Evolutionary conservation across 768 basidiomycete genomes (phyloP), one percentile per base, ranked within the genome.

Genomic region (Fistulinella prunicolor): DNA sequence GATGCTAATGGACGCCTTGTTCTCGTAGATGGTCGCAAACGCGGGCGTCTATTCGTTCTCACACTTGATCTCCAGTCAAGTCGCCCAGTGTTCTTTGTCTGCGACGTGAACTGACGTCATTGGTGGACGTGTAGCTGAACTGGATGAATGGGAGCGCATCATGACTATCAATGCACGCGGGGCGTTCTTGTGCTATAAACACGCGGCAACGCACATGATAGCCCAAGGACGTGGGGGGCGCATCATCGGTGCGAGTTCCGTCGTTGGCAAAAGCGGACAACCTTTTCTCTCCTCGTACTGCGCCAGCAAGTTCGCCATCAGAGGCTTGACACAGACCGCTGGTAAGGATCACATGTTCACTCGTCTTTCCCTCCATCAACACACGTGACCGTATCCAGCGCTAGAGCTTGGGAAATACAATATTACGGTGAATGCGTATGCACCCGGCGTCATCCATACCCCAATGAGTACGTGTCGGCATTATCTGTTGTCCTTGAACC

Each of bases 131-230:
- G 12, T 8, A 42, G 50, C 36, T 12, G 23, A 21, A 3, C 10
- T 34, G 4, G 34, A 22, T 1, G 49, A 26, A 0, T 74, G 67
- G 69, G 70, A 81, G 56, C 63, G 56, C 56, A 38, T 66, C 8
- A 64, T 75, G 44, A 64, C 70, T 6, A 67, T 84, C 57, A 83
- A 85, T 53, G 67, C 74, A 48, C 72, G 76, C 37, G 82, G 81
- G 29, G 64, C 73, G 5, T 82, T 78, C 66, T 71, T 80, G 46
- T 83, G 80, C 59, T 85, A 83, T 43, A 79, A 82, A 46, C 73
- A 82, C 50, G 83, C 81, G 2, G 82, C 78, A 14, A 67, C 68
- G 49, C 75, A 78, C 55, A 86, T 85, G 85, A 72, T 82, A 14
- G 46, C 59, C 4, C 77, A 77, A 63, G 70, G 74, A 0, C 65